Conservation (phyloP, 495 filamentous ascomycete genomes). For the Aspergillus cristatus region DNA sequence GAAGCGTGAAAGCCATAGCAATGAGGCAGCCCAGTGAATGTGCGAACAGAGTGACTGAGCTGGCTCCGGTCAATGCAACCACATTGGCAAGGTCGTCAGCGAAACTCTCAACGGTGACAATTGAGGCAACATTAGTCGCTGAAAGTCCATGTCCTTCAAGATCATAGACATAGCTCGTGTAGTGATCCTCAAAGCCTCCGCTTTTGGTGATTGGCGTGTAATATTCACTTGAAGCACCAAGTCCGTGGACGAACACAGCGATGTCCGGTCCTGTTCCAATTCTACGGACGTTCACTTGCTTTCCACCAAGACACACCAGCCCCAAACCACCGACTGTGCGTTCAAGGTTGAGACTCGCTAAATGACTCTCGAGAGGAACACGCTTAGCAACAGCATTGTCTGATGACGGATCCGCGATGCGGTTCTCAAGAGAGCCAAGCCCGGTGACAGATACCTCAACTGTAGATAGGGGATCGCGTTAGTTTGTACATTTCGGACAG, state of each 20-base stretch:
- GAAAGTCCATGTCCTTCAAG: constrained; percentile 47
- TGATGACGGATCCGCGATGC: constrained; percentile 14
- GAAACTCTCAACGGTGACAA: constrained; percentile 31
- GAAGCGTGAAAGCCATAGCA: constrained; percentile 27
- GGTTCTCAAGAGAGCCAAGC: constrained; percentile 36
- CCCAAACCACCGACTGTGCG: constrained; percentile 19
- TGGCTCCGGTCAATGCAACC: constrained; percentile 7
- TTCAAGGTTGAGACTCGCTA: constrained; percentile 18
- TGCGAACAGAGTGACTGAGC: constrained; percentile 24
- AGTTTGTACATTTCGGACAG: too few species aligned
- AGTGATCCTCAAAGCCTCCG: constrained; percentile 18
- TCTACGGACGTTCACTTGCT: constrained; percentile 29
- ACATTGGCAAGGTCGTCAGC: constrained; percentile 33
- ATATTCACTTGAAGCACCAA: constrained; percentile 33
- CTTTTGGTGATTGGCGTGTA: constrained; percentile 33
- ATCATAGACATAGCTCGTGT: constrained; percentile 34
- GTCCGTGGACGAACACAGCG: constrained; percentile 43
- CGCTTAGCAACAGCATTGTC: constrained; percentile 4
- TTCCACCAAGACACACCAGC: constrained; percentile 34
- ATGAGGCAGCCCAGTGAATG: constrained; percentile 40
- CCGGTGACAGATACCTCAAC: constrained; percentile 34
- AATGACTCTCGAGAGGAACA: not conserved
- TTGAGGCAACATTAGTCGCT: constrained; percentile 31
- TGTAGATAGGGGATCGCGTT: too few species aligned
- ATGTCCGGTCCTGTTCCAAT: constrained; percentile 20